Conservation (phyloP, 495 filamentous ascomycete genomes). For the Geoglossum glabrum region DNA sequence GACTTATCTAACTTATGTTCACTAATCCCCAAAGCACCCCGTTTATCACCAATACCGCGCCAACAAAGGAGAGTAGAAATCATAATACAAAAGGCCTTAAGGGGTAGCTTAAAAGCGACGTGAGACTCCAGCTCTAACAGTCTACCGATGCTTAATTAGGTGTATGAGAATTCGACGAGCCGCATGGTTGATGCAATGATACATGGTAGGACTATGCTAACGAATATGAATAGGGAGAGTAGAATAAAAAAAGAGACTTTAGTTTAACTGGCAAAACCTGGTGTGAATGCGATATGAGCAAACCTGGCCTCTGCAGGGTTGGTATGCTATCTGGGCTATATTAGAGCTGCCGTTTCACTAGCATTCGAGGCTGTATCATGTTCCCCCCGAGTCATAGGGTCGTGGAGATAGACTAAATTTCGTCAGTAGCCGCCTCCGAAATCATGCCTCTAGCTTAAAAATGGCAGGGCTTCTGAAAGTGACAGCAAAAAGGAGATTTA, state of each 20-base stretch:
- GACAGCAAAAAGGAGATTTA: constrained; percentile 22
- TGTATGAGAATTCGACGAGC: neutral
- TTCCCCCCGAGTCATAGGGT: neutral
- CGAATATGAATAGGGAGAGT: neutral
- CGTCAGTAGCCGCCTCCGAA: neutral
- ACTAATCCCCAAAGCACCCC: no score
- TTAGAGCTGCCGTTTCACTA: neutral
- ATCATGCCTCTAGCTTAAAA: neutral
- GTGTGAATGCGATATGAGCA: neutral
- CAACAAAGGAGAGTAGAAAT: no score
- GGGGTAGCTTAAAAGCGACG: no score
- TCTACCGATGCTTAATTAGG: neutral
- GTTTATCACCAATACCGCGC: no score
- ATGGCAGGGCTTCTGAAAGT: neutral
- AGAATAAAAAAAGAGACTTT: no score
- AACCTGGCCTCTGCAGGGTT: neutral
- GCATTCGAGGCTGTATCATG: neutral
- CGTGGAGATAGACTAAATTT: neutral
- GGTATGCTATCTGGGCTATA: neutral
- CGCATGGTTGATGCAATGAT: neutral
- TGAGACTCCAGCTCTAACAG: neutral
- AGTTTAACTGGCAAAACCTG: neutral
- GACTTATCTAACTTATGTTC: no score
- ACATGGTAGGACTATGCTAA: neutral
- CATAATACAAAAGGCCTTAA: no score